Percentiles rank a stretch among this genome's conserved stretches.
These are phyloP conservation scores for Apocynum venetum DNA, from an alignment of 257 asterid genomes.

Conservation along the genomic window DNA sequence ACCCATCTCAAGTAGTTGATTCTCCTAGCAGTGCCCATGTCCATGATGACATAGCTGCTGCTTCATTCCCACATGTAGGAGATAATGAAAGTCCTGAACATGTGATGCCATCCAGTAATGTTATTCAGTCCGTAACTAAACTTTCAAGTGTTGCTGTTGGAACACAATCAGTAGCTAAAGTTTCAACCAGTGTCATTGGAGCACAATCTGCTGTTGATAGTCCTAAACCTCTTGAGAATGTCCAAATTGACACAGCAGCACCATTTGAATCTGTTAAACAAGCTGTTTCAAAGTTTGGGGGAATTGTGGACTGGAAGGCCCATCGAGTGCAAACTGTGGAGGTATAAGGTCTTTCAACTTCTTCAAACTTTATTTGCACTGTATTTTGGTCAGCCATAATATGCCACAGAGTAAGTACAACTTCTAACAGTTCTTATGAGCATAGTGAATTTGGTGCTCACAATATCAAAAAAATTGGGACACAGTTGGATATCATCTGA, in stretches of 20 bases:
- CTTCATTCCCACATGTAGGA: constrained; percentile 31
- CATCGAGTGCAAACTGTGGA: constrained; percentile 82
- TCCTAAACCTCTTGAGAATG: constrained; percentile 24
- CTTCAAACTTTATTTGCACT: not conserved
- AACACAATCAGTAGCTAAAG: constrained; percentile 25
- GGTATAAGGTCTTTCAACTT: constrained; percentile 39
- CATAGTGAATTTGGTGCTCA: not conserved
- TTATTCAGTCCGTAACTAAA: constrained; percentile 25
- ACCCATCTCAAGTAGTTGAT: constrained; percentile 27
- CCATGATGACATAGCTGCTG: constrained; percentile 23
- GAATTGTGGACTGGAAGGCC: constrained; percentile 99
- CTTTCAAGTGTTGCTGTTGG: constrained; percentile 19
- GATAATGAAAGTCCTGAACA: constrained; percentile 24
- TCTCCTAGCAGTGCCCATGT: constrained; percentile 6
- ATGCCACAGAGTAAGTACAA: not conserved
- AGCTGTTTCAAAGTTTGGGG: constrained; percentile 97
- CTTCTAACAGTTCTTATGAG: not conserved
- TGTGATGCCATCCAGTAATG: constrained; percentile 14
- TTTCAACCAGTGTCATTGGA: constrained; percentile 22
- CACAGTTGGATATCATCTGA: not conserved
- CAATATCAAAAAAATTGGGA: not conserved
- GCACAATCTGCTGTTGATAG: constrained; percentile 20
- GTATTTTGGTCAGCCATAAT: not conserved
- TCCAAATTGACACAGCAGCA: constrained; percentile 72
- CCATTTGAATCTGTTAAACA: constrained; percentile 96